phyloP scores from a whole-genome alignment of 371 early-diverging fungal genomes.

The Nematocida sp. region DNA sequence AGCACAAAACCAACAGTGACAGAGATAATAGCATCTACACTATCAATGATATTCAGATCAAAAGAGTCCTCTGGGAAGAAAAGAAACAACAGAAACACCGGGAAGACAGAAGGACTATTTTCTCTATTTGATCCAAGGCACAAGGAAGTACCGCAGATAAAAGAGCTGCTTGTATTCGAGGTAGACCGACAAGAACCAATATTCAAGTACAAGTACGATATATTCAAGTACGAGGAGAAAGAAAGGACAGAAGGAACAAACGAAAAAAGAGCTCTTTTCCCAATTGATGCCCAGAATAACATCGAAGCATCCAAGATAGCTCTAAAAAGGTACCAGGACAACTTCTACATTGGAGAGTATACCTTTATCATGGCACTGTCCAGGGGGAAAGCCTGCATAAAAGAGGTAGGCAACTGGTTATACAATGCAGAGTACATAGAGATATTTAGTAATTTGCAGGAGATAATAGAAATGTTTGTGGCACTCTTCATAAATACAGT shows the following conservation, averaged over 20 bases:
- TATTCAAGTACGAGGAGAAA: neutral
- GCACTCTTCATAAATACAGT: slow-evolving; percentile 10
- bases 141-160: neutral
- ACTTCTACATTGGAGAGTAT: slow-evolving; percentile 24
- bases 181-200: neutral
- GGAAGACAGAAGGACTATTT: slow-evolving; percentile 25
- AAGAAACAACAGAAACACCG: neutral
- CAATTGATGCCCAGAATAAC: neutral
- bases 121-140: neutral
- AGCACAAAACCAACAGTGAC: neutral
- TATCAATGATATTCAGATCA: slow-evolving; percentile 5
- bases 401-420: slow-evolving; percentile 23
- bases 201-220: slow-evolving; percentile 12
- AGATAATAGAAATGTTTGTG: slow-evolving; percentile 1
- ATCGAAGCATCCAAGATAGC: neutral
- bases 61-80: neutral
- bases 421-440: slow-evolving; percentile 10
- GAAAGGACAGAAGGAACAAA: neutral
- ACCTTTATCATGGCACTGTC: slow-evolving; percentile 15
- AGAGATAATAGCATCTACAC: neutral
- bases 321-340: neutral
- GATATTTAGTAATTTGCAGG: slow-evolving; percentile 26
- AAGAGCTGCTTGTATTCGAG: slow-evolving; percentile 9
- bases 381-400: slow-evolving; percentile 27
- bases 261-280: neutral